Evolutionary conservation across 352 stramenopile species (phyloP), one percentile per base, ranked within the genome.

Genomic region (Thraustochytrium sp.): DNA sequence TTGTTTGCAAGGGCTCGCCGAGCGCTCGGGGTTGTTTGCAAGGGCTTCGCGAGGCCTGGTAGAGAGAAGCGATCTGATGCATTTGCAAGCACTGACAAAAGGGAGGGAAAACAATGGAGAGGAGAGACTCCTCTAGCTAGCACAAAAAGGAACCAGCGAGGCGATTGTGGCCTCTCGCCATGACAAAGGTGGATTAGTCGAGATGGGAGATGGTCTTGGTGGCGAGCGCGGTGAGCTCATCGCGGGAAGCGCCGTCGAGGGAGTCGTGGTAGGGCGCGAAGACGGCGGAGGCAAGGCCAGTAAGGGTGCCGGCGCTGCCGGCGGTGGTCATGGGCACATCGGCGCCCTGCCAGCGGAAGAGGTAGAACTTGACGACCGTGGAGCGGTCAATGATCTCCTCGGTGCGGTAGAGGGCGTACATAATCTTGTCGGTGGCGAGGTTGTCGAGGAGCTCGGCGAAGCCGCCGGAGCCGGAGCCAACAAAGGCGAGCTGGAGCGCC

Each of bases 311-410:
- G 11, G 63, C 54, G 36, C 38, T 53, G 34, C 51, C 82, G 11
- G 82, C 80, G 18, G 21, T n/a, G 26, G 26, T 82, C 16, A 84
- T 40, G 34, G 16, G 23, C 5, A 78, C 68, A 34, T 48, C 56
- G 9, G 48, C 63, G 21, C 75, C 75, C 44, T 86, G 76, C 44
- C 56, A 85, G 9, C 68, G 40, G 26, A 86, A 11, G 13, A 82
- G 29, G 42, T 61, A 85, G 26, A 86, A 86, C 56, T 82, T 85
- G 3, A 86, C 75, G 61, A 72, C 54, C 21, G 42, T 68, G 26
- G 55, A 76, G n/a, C 46, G 37, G 55, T 86, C 82, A 36, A 85
- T 65, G 11, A 51, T 72, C 23, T 85, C 64, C 16, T 76, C 68
- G 26, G 46, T 72, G 38, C 77, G 48, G 23, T 76, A 49, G 11